Percentiles rank a stretch among this genome's conserved stretches.
Evolutionary conservation across 768 basidiomycete species (phyloP).

Genomic region (Rhizopogon salebrosus): DNA sequence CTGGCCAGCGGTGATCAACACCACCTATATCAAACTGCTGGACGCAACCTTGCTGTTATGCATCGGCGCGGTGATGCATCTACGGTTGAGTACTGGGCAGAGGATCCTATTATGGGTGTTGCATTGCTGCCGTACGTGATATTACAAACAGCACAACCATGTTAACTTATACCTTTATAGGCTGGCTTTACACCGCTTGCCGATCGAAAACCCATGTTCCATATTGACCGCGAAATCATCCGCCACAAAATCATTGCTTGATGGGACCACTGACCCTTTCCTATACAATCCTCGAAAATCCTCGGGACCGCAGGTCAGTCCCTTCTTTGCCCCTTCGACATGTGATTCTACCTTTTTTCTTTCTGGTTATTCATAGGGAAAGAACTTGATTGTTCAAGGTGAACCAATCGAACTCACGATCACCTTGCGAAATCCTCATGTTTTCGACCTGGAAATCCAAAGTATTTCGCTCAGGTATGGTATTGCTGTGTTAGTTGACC

Average conservation of each 20-base stretch:
- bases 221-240: slow-evolving; percentile 38
- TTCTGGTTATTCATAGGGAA: slow-evolving; percentile 32
- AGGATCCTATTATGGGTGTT: slow-evolving; percentile 73
- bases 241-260: slow-evolving; percentile 43
- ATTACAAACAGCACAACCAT: slow-evolving; percentile 2
- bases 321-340: neutral
- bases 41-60: slow-evolving; percentile 68
- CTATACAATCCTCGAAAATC: slow-evolving; percentile 85
- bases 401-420: slow-evolving; percentile 80
- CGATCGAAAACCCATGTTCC: slow-evolving; percentile 67
- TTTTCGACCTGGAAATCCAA: slow-evolving; percentile 87
- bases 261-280: slow-evolving; percentile 72
- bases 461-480: slow-evolving; percentile 74
- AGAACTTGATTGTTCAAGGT: slow-evolving; percentile 71
- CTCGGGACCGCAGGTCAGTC: slow-evolving; percentile 49
- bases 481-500: neutral
- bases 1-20: slow-evolving; percentile 75
- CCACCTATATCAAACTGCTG: slow-evolving; percentile 68
- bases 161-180: slow-evolving; percentile 32
- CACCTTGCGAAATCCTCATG: slow-evolving; percentile 85
- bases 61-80: slow-evolving; percentile 71
- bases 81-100: slow-evolving; percentile 82
- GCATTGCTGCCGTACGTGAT: slow-evolving; percentile 65
- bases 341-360: slow-evolving; percentile 1
- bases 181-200: slow-evolving; percentile 62